A percentile compares a stretch with the other conserved stretches of the same genome.
Conservation (phyloP, 805 yeast species). For the Wickerhamiella slavikovae region DNA sequence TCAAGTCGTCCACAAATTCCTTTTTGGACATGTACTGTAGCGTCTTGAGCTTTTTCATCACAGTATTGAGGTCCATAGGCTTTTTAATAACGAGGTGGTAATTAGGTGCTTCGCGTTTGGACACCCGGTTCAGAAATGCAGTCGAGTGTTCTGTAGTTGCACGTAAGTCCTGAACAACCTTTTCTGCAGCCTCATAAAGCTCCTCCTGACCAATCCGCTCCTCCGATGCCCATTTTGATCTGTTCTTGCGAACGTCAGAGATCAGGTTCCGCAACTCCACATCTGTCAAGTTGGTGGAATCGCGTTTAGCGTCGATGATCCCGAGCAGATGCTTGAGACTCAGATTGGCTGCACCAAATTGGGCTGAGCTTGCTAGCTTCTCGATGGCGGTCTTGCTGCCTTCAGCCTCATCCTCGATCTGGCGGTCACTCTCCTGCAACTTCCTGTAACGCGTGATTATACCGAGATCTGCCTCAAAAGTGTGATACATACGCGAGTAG, state of each 20-base stretch:
- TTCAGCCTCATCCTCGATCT: slow-evolving; percentile 25
- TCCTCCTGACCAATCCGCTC: slow-evolving; percentile 95
- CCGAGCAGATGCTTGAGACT: slow-evolving; percentile 63
- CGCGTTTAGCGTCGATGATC: slow-evolving; percentile 60
- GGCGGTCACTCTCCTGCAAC: slow-evolving; percentile 61
- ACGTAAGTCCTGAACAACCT: slow-evolving; percentile 74
- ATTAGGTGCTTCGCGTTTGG: slow-evolving; percentile 94
- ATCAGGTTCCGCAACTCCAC: slow-evolving; percentile 66
- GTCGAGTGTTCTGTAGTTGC: slow-evolving; percentile 93
- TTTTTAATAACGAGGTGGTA: slow-evolving; percentile 73
- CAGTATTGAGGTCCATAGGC: slow-evolving; percentile 95
- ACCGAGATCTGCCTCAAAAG: slow-evolving; percentile 48
- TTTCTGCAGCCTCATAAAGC: slow-evolving; percentile 90
- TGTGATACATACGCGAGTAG: slow-evolving; percentile 41
- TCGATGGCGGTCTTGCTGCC: slow-evolving; percentile 8
- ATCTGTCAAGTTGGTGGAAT: slow-evolving; percentile 53
- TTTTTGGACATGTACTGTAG: slow-evolving; percentile 68
- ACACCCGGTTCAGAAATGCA: slow-evolving; percentile 87
- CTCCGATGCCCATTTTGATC: slow-evolving; percentile 96
- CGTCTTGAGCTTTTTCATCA: slow-evolving; percentile 67
- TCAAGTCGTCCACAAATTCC: slow-evolving; percentile 85
- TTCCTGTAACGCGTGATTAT: slow-evolving; percentile 56
- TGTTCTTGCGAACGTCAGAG: slow-evolving; percentile 79
- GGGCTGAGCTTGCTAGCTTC: slow-evolving; percentile 18
- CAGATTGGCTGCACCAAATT: slow-evolving; percentile 53